Conservation (phyloP, 129 eudicot genomes). For the Chrysanthemum makinoi region DNA sequence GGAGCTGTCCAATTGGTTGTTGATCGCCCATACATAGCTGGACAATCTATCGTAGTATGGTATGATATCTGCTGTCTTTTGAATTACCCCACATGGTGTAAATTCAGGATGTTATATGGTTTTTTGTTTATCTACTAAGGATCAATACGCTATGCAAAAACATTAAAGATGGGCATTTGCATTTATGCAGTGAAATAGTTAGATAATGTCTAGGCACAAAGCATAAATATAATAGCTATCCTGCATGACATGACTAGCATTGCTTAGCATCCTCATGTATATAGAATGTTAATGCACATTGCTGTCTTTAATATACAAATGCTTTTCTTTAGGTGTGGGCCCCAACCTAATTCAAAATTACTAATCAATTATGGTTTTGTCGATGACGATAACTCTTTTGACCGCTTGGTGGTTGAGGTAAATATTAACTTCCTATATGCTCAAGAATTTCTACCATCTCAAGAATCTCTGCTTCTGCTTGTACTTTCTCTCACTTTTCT, state of each 20-base stretch:
- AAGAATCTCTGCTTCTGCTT: slow-evolving; percentile 10
- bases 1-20: slow-evolving; percentile 90
- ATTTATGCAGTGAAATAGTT: not conserved
- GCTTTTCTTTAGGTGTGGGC: slow-evolving; percentile 78
- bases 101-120: slow-evolving; percentile 5
- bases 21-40: slow-evolving; percentile 84
- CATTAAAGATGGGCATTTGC: not conserved
- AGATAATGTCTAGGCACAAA: no score
- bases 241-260: not conserved
- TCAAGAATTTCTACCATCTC: not conserved
- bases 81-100: not conserved
- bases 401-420: slow-evolving; percentile 81
- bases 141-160: not conserved
- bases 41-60: slow-evolving; percentile 93
- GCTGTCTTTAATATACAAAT: slow-evolving; percentile 12
- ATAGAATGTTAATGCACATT: not conserved
- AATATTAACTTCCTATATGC: slow-evolving; percentile 11
- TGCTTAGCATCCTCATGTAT: not conserved
- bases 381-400: slow-evolving; percentile 85
- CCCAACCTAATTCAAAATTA: slow-evolving; percentile 94
- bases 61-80: slow-evolving; percentile 38
- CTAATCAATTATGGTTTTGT: slow-evolving; percentile 95
- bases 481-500: slow-evolving; percentile 11
- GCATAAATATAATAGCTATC: no score
- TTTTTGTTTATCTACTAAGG: not conserved